These are phyloP conservation scores for Zygoascus flipseniorum DNA, from an alignment of 805 yeast species.

Conservation along the genomic window DNA sequence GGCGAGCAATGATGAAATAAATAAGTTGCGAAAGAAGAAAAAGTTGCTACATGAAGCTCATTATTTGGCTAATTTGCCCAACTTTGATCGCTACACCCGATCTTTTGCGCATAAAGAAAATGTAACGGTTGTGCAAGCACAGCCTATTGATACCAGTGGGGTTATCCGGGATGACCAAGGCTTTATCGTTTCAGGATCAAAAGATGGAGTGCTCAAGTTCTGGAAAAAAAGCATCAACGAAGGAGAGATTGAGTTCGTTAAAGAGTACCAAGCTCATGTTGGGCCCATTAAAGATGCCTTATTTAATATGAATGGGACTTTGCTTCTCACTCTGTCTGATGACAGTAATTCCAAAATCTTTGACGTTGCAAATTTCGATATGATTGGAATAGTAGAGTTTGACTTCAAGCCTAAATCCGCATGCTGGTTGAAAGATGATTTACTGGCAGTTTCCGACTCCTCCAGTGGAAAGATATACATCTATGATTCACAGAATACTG, in stretches of 20 bases:
- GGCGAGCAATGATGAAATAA: background rate
- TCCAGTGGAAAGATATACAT: constrained; percentile 15
- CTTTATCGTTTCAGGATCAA: constrained; percentile 25
- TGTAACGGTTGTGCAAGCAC: constrained; percentile 9
- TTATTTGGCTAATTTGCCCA: constrained; percentile 6
- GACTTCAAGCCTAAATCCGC: constrained; percentile 22
- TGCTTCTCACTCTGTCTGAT: constrained; percentile 23
- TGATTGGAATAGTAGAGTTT: constrained; percentile 29
- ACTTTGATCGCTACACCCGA: constrained; percentile 16
- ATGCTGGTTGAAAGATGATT: constrained; percentile 19
- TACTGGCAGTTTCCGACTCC: constrained; percentile 18
- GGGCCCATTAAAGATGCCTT: constrained; percentile 14
- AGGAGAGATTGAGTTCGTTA: constrained; percentile 27
- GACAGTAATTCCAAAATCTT: constrained; percentile 25
- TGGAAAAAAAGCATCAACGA: constrained; percentile 22
- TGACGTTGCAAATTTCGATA: constrained; percentile 30
- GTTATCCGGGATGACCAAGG: constrained; percentile 5
- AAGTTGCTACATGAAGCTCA: constrained; percentile 5
- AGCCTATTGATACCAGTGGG: constrained; percentile 6
- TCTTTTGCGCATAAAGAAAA: constrained; percentile 21
- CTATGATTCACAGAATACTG: constrained; percentile 16
- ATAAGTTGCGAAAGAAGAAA: constrained; percentile 4
- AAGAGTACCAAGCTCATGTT: constrained; percentile 23
- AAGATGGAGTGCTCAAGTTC: constrained; percentile 30
- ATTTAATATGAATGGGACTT: constrained; percentile 19